Evolutionary conservation across 495 filamentous ascomycete species (phyloP).

Genomic region (Daldinia childiae): DNA sequence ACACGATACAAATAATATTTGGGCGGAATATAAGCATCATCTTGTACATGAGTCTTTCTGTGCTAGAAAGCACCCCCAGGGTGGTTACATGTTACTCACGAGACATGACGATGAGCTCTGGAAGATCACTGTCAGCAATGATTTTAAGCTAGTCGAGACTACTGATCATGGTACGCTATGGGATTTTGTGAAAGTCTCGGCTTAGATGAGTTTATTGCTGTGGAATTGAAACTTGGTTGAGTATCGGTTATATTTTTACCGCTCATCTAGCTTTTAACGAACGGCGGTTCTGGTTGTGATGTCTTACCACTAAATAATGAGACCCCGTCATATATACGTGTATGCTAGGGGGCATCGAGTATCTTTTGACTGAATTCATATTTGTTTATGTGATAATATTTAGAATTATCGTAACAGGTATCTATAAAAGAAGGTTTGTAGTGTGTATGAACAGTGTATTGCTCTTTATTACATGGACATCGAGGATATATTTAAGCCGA

Average conservation of each 20-base stretch:
- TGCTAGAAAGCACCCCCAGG: neutral
- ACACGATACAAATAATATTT: neutral
- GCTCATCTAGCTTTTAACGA: neutral
- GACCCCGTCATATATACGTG: no score
- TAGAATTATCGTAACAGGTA: no score
- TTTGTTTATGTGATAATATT: no score
- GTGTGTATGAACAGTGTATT: no score
- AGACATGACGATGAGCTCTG: neutral
- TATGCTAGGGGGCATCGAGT: no score
- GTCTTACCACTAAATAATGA: no score
- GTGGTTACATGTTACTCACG: constrained; percentile 3
- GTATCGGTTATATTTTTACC: neutral
- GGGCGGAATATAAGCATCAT: constrained; percentile 7
- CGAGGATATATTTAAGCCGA: no score
- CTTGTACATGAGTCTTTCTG: neutral
- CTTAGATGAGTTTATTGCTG: neutral
- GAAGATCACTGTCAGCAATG: constrained; percentile 2
- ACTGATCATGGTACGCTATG: neutral
- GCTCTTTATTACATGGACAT: no score
- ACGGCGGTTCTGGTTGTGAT: no score
- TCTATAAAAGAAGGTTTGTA: no score
- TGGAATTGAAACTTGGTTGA: neutral
- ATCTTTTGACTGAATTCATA: no score
- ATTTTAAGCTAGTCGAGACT: neutral
- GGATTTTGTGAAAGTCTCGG: constrained; percentile 1